Conservation (phyloP, 176 grass and related monocot species). For the Triticum timopheevii region DNA sequence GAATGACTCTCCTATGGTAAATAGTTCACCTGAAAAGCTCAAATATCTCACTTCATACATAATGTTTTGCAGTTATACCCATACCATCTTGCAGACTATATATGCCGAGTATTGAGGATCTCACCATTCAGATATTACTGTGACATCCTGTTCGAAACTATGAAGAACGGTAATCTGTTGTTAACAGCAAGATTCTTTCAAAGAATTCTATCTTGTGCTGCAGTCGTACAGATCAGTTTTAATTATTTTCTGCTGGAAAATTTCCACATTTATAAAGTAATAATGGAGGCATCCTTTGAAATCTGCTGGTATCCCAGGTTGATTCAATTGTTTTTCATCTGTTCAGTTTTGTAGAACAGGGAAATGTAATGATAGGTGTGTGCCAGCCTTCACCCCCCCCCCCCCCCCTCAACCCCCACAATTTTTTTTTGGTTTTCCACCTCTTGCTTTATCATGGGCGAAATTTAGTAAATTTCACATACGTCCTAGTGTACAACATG, state of each 20-base stretch:
- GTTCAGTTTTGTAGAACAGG: no score
- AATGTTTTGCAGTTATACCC: constrained; percentile 80
- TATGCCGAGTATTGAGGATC: constrained; percentile 81
- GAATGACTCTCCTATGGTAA: constrained; percentile 3
- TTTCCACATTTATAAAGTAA: neutral
- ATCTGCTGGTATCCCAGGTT: neutral
- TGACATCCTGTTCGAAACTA: constrained; percentile 92
- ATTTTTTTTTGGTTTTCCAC: no score
- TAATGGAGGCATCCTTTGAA: constrained; percentile 3
- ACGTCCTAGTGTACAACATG: neutral
- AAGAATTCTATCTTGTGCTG: constrained; percentile 15
- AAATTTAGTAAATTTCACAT: neutral
- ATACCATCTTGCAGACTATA: constrained; percentile 96
- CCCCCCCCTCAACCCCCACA: no score
- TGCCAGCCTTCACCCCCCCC: no score
- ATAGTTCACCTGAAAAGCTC: constrained; percentile 1
- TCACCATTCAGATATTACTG: constrained; percentile 98
- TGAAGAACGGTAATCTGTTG: constrained; percentile 83
- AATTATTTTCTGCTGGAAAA: constrained; percentile 12
- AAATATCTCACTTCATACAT: constrained; percentile 29
- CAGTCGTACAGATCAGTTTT: neutral
- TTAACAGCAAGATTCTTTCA: constrained; percentile 12
- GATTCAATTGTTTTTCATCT: neutral
- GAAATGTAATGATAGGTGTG: no score
- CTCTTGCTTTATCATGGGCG: no score